phyloP scores from a whole-genome alignment of 495 filamentous ascomycete genomes.

The Darksidea phi region DNA sequence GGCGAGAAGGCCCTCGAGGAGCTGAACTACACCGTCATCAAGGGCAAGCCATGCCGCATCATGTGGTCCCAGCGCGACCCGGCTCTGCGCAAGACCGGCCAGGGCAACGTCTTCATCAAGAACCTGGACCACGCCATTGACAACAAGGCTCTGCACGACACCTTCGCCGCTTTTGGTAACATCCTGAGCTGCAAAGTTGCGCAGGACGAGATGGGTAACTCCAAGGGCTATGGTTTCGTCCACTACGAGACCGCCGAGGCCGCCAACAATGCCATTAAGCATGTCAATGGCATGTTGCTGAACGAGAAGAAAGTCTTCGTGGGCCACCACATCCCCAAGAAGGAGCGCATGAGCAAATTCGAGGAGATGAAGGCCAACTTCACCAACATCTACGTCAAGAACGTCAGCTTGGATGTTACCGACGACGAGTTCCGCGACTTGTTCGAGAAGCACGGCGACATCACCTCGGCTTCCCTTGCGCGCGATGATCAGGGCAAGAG shows the following conservation, averaged over 20 bases:
- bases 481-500: conserved; percentile 87
- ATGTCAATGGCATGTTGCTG: conserved; percentile 98
- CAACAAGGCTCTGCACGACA: conserved; percentile 99
- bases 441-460: conserved; percentile 87
- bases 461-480: conserved; percentile 93
- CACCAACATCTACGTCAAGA: conserved; percentile 99
- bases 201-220: conserved; percentile 91
- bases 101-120: conserved; percentile 99
- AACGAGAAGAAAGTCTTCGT: conserved; percentile 99
- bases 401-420: conserved; percentile 79
- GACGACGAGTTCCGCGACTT: conserved; percentile 93
- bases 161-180: conserved; percentile 98
- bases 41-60: conserved; percentile 98
- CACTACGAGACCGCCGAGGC: conserved; percentile 99
- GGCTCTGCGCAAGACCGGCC: conserved; percentile 97
- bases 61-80: conserved; percentile 99
- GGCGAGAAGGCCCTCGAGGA: conserved; percentile 98
- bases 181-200: conserved; percentile 99
- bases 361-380: conserved; percentile 99
- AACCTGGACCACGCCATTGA: conserved; percentile 98
- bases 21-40: conserved; percentile 99
- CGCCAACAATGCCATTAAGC: conserved; percentile 95
- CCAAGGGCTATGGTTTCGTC: conserved; percentile 98
- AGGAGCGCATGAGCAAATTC: conserved; percentile 99
- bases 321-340: conserved; percentile 99